Evolutionary conservation across 352 stramenopile species (phyloP).

Genomic region (Phytopythium cucurbitacearum): DNA sequence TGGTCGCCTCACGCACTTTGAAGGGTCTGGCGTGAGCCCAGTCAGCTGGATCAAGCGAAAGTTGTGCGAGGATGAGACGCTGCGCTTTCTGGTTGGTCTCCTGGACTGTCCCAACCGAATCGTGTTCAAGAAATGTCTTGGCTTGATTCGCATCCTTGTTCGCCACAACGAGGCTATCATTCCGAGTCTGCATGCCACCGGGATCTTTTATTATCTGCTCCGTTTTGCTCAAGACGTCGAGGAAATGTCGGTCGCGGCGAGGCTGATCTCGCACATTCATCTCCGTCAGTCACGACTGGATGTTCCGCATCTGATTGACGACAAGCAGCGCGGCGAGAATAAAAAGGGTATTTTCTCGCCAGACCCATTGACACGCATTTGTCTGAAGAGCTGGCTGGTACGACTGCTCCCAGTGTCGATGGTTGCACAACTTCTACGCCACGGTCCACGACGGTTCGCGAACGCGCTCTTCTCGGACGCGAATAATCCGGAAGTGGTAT

Average conservation of each 20-base stretch:
- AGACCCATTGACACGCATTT: conserved; percentile 78
- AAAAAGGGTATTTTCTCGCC: conserved; percentile 80
- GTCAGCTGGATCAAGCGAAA: conserved; percentile 73
- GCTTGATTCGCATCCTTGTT: conserved; percentile 76
- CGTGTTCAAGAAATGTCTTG: conserved; percentile 82
- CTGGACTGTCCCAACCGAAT: conserved; percentile 80
- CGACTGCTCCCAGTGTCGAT: conserved; percentile 80
- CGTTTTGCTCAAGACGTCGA: conserved; percentile 75
- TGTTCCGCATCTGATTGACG: conserved; percentile 51
- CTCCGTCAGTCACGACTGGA: conserved; percentile 71
- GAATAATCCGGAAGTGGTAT: conserved; percentile 85
- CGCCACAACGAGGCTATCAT: conserved; percentile 85
- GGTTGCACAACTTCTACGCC: conserved; percentile 78
- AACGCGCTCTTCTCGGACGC: conserved; percentile 77
- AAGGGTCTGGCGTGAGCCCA: conserved; percentile 72
- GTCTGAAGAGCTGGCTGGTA: conserved; percentile 81
- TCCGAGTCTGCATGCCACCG: conserved; percentile 73
- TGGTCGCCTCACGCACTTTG: conserved; percentile 73
- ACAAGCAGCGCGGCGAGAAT: conserved; percentile 73
- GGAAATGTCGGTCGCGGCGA: conserved; percentile 77
- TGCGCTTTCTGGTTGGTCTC: conserved; percentile 78
- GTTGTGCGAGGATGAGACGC: conserved; percentile 68
- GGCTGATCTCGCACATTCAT: conserved; percentile 80
- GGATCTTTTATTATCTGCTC: conserved; percentile 86
- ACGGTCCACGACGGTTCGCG: conserved; percentile 70